A percentile compares a stretch with the other conserved stretches of the same genome.
phyloP scores from a whole-genome alignment of 306 rosid species.

The Mucuna pruriens region DNA sequence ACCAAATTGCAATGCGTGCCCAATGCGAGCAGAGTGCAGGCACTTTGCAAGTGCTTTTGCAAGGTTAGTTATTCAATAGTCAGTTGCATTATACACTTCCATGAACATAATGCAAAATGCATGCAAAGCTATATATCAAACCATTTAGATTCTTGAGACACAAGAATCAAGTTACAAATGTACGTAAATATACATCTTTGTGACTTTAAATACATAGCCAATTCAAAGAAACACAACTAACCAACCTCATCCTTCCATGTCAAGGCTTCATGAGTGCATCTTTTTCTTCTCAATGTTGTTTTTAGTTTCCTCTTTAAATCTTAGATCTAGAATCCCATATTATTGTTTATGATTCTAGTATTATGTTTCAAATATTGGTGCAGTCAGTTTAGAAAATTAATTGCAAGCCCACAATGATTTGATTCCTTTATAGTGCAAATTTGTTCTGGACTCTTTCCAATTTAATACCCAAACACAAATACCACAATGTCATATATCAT shows the following conservation, averaged over 20 bases:
- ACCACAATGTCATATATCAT: neutral
- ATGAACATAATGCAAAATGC: slow-evolving; percentile 27
- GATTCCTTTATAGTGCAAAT: neutral
- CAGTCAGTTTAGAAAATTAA: neutral
- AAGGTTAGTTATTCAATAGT: slow-evolving; percentile 62
- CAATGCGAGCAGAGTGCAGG: slow-evolving; percentile 98
- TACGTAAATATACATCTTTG: slow-evolving; percentile 21
- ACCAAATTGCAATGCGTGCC: slow-evolving; percentile 98
- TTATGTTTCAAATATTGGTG: neutral
- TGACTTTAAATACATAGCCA: slow-evolving; percentile 17
- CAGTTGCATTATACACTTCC: slow-evolving; percentile 24
- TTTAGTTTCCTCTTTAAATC: neutral
- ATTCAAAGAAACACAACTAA: slow-evolving; percentile 20
- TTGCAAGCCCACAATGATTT: slow-evolving; percentile 1
- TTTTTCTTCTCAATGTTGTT: slow-evolving; percentile 1
- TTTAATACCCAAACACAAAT: neutral
- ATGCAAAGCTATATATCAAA: slow-evolving; percentile 14
- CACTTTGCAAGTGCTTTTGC: slow-evolving; percentile 99
- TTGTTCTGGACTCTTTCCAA: neutral
- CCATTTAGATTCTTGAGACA: slow-evolving; percentile 1
- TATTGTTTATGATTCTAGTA: neutral
- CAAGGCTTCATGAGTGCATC: neutral
- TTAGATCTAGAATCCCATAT: neutral
- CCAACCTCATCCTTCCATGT: neutral
- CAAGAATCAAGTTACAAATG: slow-evolving; percentile 28